Evolutionary conservation across 495 filamentous ascomycete species (phyloP).

Genomic region (Aspergillus incahuasiensis): DNA sequence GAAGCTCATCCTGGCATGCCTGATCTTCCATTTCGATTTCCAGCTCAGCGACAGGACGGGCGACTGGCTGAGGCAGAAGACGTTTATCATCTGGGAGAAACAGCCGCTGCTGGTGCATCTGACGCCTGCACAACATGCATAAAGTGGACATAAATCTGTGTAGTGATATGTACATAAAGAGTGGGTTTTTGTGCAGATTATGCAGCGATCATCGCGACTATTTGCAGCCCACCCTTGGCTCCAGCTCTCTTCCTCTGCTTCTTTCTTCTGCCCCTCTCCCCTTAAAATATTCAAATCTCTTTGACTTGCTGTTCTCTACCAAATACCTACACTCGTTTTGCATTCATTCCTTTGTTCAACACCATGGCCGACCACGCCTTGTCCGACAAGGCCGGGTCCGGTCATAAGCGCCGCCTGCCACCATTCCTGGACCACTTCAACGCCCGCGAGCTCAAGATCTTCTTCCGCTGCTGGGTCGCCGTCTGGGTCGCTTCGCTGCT

Average conservation of each 20-base stretch:
- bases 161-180: too few relatives aligned
- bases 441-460: slow-evolving; percentile 39
- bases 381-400: not conserved
- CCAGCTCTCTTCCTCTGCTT: not conserved
- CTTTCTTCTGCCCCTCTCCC: not conserved
- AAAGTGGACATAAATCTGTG: too few relatives aligned
- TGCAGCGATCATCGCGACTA: not conserved
- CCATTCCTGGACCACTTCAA: slow-evolving; percentile 43
- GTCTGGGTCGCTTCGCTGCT: slow-evolving; percentile 40
- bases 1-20: not conserved
- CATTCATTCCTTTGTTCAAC: too few relatives aligned
- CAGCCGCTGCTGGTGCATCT: not conserved
- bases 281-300: too few relatives aligned
- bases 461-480: slow-evolving; percentile 40
- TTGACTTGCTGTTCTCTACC: too few relatives aligned
- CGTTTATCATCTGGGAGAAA: not conserved
- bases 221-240: not conserved
- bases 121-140: too few relatives aligned
- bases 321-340: too few relatives aligned
- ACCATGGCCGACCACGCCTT: not conserved
- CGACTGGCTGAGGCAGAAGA: not conserved
- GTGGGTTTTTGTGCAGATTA: not conserved
- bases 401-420: slow-evolving; percentile 19
- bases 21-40: not conserved
- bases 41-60: not conserved